Conservation (phyloP, 345 rosid genomes). For the Citrus mangshanensis region DNA sequence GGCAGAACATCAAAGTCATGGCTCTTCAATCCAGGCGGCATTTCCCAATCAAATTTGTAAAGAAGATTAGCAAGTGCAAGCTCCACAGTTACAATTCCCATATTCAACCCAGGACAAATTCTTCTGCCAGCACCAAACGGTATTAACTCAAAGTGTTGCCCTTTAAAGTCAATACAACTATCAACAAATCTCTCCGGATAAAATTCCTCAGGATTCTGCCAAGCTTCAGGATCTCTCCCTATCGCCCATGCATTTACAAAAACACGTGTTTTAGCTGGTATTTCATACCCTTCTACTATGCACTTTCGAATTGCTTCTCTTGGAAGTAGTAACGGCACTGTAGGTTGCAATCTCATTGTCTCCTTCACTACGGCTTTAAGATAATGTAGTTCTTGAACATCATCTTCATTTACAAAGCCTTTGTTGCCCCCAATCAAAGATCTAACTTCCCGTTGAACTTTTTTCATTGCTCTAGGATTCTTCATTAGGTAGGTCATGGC, state of each 20-base stretch:
- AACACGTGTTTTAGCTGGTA: neutral
- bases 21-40: slow-evolving; percentile 5
- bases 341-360: slow-evolving; percentile 22
- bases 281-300: neutral
- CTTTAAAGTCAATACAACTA: slow-evolving; percentile 15
- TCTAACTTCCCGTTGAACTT: slow-evolving; percentile 32
- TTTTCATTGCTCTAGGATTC: slow-evolving; percentile 28
- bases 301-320: neutral
- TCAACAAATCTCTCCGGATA: slow-evolving; percentile 1
- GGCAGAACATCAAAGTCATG: slow-evolving; percentile 14
- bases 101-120: slow-evolving; percentile 23
- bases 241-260: slow-evolving; percentile 40
- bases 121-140: slow-evolving; percentile 38
- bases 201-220: slow-evolving; percentile 3
- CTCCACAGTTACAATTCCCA: slow-evolving; percentile 6
- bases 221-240: slow-evolving; percentile 6
- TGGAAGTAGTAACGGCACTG: slow-evolving; percentile 18
- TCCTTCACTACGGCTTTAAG: slow-evolving; percentile 46
- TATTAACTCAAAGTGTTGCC: slow-evolving; percentile 21
- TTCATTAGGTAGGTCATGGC: slow-evolving; percentile 39
- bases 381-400: slow-evolving; percentile 23
- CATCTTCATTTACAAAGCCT: slow-evolving; percentile 35
- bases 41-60: slow-evolving; percentile 25
- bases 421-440: slow-evolving; percentile 7
- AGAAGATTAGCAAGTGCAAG: slow-evolving; percentile 25